Base-by-base conservation (phyloP, 2,329 filamentous ascomycete genomes). In the Thyridium curvatum region DNA sequence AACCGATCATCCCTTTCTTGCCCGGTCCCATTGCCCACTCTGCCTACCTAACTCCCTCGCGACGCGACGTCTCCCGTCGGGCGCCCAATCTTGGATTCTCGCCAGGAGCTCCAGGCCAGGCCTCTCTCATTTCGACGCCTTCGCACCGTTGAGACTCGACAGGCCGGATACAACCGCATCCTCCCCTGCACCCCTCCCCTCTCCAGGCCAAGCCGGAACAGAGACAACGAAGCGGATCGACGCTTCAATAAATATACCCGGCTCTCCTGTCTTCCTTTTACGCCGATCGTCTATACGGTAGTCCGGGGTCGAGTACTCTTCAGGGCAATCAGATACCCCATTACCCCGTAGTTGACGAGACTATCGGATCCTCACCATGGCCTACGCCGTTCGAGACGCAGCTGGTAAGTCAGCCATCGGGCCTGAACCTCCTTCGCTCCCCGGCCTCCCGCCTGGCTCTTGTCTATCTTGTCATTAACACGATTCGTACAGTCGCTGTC, bases 401-500 rank as follows among this genome's bases (percentile, higher is more conserved):
- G 30, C 31, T 35, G 38, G 44, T 43, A 40, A 41, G 36, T 38
- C 34, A 48, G 50, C 51, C 47, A 43, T 30, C 48, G 42, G 31
- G 38, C 26, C 31, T 30, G 35, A 35, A 37, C 40, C 45, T 39
- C 36, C 40, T 39, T 17, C 32, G 9, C 12, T 14, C 15, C 13
- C 15, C 44, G 40, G 41, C 32, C 15, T 32, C 15, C 44, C 39
- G 41, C 37, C 32, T 39, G 26, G 21, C 34, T 36, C 17, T 32
- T 31, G 30, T 34, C 30, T 29, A 32, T 33, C 39, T 41, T 21
- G 38, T 18, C 40, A 49, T 46, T 42, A 30, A 18, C 42, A 35
- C 31, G 18, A 40, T 44, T 16, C 21, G 33, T n/a, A 8, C 14
- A 47, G 45, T 40, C 47, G 47, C 52, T 17, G 46, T 56, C 31